These are phyloP conservation scores for Aureobasidium sp. DNA, from an alignment of 2,329 filamentous ascomycete genomes.

Conservation along the genomic window DNA sequence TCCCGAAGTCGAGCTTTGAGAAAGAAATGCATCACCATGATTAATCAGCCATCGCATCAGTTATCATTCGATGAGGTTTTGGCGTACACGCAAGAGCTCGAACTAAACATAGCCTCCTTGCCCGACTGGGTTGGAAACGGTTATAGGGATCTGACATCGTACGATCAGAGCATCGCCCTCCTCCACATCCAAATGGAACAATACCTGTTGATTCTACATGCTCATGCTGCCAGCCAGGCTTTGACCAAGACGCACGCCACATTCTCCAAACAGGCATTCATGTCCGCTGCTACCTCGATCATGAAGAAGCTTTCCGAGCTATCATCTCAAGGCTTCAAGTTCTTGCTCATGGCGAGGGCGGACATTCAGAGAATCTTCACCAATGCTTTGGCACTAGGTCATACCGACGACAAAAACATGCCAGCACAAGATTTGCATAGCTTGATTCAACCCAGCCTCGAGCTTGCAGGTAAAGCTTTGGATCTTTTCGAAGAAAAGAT, in stretches of 20 bases:
- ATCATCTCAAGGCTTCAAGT: neutral
- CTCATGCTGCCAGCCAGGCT: slow-evolving; percentile 25
- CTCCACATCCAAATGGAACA: slow-evolving; percentile 28
- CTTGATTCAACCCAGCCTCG: neutral
- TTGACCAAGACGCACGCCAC: slow-evolving; percentile 23
- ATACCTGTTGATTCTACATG: slow-evolving; percentile 28
- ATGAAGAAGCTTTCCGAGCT: slow-evolving; percentile 5
- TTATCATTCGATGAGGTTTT: slow-evolving; percentile 28
- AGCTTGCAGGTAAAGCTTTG: slow-evolving; percentile 6
- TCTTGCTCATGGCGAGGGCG: neutral
- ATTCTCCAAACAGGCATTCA: slow-evolving; percentile 22
- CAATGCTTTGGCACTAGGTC: neutral
- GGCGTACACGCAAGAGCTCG: slow-evolving; percentile 29
- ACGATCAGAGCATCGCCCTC: slow-evolving; percentile 21
- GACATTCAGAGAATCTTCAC: slow-evolving; percentile 4
- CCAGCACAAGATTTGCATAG: neutral
- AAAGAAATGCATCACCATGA: slow-evolving; percentile 24
- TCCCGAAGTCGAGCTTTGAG: slow-evolving; percentile 24
- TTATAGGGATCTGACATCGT: neutral
- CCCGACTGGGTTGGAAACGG: slow-evolving; percentile 22
- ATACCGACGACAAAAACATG: neutral
- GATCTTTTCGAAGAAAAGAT: slow-evolving; percentile 12
- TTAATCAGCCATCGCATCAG: slow-evolving; percentile 28
- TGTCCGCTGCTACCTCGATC: slow-evolving; percentile 6
- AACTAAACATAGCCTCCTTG: slow-evolving; percentile 24